phyloP scores from a whole-genome alignment of 306 rosid species.

The Malus asiatica region DNA sequence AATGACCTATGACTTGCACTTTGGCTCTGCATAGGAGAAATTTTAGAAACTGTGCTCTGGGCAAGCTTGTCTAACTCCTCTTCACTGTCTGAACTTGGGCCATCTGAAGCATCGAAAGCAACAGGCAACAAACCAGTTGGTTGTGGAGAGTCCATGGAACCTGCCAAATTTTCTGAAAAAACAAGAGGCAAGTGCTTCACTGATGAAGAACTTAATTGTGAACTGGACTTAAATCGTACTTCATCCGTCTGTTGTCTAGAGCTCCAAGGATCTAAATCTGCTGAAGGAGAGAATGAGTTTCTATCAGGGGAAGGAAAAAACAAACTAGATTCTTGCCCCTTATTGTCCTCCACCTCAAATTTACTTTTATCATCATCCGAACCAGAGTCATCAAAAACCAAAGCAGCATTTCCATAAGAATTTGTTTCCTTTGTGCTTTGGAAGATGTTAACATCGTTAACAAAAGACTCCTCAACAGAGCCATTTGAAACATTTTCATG shows the following conservation, averaged over 20 bases:
- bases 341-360: constrained; percentile 31
- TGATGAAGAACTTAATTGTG: constrained; percentile 27
- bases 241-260: constrained; percentile 33
- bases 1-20: constrained; percentile 28
- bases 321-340: constrained; percentile 37
- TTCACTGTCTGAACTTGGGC: constrained; percentile 59
- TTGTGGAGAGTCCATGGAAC: constrained; percentile 37
- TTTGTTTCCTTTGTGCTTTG: constrained; percentile 22
- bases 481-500: constrained; percentile 24
- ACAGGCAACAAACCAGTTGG: constrained; percentile 40
- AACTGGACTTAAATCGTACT: constrained; percentile 26
- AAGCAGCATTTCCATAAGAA: constrained; percentile 36
- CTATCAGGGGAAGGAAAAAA: constrained; percentile 30
- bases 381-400: constrained; percentile 63
- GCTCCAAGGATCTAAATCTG: constrained; percentile 35
- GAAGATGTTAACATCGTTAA: constrained; percentile 29
- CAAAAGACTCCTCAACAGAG: constrained; percentile 32
- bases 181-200: constrained; percentile 6
- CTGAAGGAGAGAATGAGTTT: constrained; percentile 33
- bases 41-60: constrained; percentile 19
- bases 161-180: constrained; percentile 39
- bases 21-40: constrained; percentile 21
- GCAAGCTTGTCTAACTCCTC: constrained; percentile 28
- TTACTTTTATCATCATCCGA: constrained; percentile 54
- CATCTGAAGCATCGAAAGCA: constrained; percentile 78